Conservation (phyloP, 2,329 filamentous ascomycete genomes). For the Dactylella cylindrospora region DNA sequence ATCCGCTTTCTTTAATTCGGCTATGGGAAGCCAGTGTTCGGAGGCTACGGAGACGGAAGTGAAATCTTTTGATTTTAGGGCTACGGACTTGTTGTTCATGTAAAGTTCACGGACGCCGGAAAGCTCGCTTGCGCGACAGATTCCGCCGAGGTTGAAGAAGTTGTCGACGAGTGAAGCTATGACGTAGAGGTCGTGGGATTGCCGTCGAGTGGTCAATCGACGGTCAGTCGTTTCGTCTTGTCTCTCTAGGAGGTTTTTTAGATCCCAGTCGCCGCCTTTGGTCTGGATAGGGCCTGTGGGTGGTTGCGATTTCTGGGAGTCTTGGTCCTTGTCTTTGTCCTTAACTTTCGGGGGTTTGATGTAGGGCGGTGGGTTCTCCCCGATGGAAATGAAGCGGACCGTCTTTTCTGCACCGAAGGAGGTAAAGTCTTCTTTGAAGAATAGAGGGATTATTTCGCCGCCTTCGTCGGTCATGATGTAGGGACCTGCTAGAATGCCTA, state of each 20-base stretch:
- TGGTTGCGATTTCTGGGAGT: constrained; percentile 7
- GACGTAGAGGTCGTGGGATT: constrained; percentile 49
- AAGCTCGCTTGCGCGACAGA: constrained; percentile 57
- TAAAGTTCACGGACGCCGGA: constrained; percentile 57
- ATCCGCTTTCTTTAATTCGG: constrained; percentile 50
- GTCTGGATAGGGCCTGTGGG: constrained; percentile 56
- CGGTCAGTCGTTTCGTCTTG: constrained; percentile 46
- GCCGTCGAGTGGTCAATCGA: constrained; percentile 45
- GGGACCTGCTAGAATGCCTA: constrained; percentile 45
- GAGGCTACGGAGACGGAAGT: constrained; percentile 57
- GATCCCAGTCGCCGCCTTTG: constrained; percentile 56
- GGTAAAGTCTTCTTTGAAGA: constrained; percentile 27
- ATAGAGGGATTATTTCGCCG: constrained; percentile 44
- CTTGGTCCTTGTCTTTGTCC: constrained; percentile 18
- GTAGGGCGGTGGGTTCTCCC: constrained; percentile 45
- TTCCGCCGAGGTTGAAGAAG: constrained; percentile 47
- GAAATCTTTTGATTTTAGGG: constrained; percentile 56
- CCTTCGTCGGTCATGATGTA: constrained; percentile 46
- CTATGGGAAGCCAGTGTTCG: constrained; percentile 57
- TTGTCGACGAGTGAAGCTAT: constrained; percentile 54
- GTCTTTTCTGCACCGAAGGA: constrained; percentile 1
- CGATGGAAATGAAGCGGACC: constrained; percentile 41
- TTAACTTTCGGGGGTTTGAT: constrained; percentile 50
- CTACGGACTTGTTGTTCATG: constrained; percentile 53
- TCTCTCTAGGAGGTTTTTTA: constrained; percentile 49